Evolutionary conservation across 345 rosid genomes (phyloP).

Genomic region (Populus pruinosa): DNA sequence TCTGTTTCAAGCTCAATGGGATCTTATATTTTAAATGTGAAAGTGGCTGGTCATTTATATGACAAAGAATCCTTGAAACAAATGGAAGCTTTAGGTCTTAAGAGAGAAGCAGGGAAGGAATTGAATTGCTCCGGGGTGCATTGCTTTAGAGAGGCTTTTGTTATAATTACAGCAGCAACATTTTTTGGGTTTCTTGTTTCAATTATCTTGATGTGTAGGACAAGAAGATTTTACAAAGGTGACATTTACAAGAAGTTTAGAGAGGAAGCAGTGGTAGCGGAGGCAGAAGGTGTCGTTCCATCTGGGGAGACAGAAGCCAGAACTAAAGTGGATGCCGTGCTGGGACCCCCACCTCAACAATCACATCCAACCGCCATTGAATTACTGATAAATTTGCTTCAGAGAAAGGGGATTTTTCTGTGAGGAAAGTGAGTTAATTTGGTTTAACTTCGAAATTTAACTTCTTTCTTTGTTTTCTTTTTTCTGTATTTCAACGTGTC

Average conservation of each 20-base stretch:
- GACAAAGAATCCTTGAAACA: not conserved
- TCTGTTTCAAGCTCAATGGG: not conserved
- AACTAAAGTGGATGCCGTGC: too few relatives aligned
- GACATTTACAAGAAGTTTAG: constrained; percentile 5
- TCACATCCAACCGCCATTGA: too few relatives aligned
- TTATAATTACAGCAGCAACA: not conserved
- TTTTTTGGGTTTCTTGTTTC: constrained; percentile 3
- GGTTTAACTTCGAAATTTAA: too few relatives aligned
- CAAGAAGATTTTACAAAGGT: not conserved
- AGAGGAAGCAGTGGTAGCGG: not conserved
- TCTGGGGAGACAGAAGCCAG: too few relatives aligned
- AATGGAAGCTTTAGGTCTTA: not conserved
- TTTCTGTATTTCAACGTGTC: too few relatives aligned
- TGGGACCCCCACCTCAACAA: too few relatives aligned
- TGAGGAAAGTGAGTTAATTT: too few relatives aligned
- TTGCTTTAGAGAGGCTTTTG: not conserved
- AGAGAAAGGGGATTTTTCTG: too few relatives aligned
- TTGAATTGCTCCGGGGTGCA: not conserved
- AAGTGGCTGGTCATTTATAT: not conserved
- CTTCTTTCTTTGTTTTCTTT: too few relatives aligned
- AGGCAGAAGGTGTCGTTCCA: too few relatives aligned
- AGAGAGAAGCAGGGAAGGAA: not conserved
- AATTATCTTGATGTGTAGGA: not conserved
- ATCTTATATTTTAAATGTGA: not conserved
- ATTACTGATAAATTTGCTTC: too few relatives aligned